Evolutionary conservation across 1,139 yeast species (phyloP), one percentile per base, ranked within the genome.

Genomic region (Geotrichum citri-aurantii): DNA sequence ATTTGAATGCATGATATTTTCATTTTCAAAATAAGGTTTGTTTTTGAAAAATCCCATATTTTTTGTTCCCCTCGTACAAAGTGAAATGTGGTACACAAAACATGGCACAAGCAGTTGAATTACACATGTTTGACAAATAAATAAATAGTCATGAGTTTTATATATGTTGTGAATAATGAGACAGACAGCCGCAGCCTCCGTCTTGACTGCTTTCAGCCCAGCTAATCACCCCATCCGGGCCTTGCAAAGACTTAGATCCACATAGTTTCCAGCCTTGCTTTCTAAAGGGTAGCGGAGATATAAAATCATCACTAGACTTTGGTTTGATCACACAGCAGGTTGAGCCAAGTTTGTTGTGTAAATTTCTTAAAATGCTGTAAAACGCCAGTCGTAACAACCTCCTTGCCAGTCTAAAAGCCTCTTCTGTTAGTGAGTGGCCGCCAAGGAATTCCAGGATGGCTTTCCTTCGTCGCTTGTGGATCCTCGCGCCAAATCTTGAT

Each of bases 401-500:
- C n/a, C 5, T 11, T 1, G 42, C 19, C 42, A 37, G 6, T 14
- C 42, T 37, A 37, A 37, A 12, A 37, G 17, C 42, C 42, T 14
- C 17, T 12, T 17, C 42, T 11, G 2, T 37, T 12, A n/a, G 17
- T n/a, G 2, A 37, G 17, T 3, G 83, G 81, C 55, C 73, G 72
- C 79, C 82, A 80, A 8, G 76, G 75, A 17, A 80, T 65, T 0
- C 81, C 81, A 10, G 84, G 84, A 65, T 79, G 75, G 0, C 77
- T 66, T 50, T 74, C 78, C 47, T 71, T 73, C 0, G 81, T 78
- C 0, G 84, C 82, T 2, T 68, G 68, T 7, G 75, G 74, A 56
- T 77, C 81, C 63, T 83, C 85, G 54, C 69, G 82, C 97, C 97
- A 93, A 0, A 93, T 76, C 70, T 91, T 90, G 54, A 93, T 83